Evolutionary conservation across 2,329 filamentous ascomycete species (phyloP), one percentile per base, ranked within the genome.

Genomic region (Neoarthrinium moseri): DNA sequence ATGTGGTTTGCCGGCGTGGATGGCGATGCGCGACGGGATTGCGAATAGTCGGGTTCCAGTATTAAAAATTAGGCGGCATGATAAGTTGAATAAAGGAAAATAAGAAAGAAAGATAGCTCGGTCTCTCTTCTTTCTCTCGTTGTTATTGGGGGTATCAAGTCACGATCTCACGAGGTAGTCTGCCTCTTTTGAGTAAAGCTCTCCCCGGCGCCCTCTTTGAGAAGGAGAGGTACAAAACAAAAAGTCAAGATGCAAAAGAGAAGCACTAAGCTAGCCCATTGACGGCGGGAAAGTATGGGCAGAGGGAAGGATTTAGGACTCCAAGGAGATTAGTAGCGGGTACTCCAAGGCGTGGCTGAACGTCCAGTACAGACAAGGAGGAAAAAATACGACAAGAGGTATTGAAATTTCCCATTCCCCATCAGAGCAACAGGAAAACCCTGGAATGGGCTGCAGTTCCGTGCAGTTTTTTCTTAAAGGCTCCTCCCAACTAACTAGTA

Each of bases 321-420:
- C 43, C 43, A 46, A 46, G 33, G 38, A 42, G 38, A 41, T 46
- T 46, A 46, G 29, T 27, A 42, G 33, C 45, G 45, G 37, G n/a
- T 35, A 35, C 17, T 7, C 32, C n/a, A 34, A 10, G 18, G 32
- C 32, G n/a, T 15, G n/a, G 32, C 32, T 34, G 32, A 12, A 34
- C 32, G 32, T 29, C 26, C 26, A n/a, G n/a, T 29, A 34, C 7
- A 15, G 7, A 17, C 32, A 34, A 8, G n/a, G 26, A n/a, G 26
- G 32, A 15, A 34, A 34, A 15, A 15, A 34, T 15, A 17, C 32
- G 18, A 17, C 32, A 34, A 6, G 32, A 12, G 18, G n/a, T n/a
- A n/a, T n/a, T 34, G 32, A 34, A 34, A 34, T 34, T 34, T 34
- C 32, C 32, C n/a, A 34, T 34, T 15, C 32, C 32, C 18, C 32